Evolutionary conservation across 2,329 filamentous ascomycete genomes (phyloP).

Genomic region (Ceratocystis colombiana): DNA sequence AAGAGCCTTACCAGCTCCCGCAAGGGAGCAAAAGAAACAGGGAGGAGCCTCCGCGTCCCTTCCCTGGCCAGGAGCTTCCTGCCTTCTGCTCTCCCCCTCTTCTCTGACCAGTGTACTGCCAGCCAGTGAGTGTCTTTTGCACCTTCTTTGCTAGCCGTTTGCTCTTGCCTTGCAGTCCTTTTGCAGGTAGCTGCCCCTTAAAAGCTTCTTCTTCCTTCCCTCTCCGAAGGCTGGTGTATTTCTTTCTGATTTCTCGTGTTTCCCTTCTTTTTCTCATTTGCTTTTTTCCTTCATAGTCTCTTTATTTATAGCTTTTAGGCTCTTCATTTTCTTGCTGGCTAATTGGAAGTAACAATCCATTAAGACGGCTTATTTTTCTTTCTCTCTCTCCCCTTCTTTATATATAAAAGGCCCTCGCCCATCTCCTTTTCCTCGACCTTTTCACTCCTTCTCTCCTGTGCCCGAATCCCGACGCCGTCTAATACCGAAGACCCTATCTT

Average conservation of each 20-base stretch:
- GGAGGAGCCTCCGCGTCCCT: constrained; percentile 17
- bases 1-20: background rate
- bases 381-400: constrained; percentile 1
- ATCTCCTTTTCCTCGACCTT: constrained; percentile 13
- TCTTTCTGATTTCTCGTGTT: constrained; percentile 10
- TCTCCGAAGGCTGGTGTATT: background rate
- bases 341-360: constrained; percentile 11
- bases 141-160: background rate
- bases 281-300: constrained; percentile 18
- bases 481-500: constrained; percentile 19
- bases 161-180: constrained; percentile 21
- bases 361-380: background rate
- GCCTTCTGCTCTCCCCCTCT: background rate
- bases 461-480: constrained; percentile 24
- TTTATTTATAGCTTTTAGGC: constrained; percentile 15
- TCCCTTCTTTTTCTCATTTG: constrained; percentile 19
- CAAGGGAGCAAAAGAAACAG: background rate
- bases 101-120: background rate
- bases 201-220: constrained; percentile 24
- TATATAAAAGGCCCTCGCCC: constrained; percentile 1
- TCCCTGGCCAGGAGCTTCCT: constrained; percentile 11
- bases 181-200: constrained; percentile 24
- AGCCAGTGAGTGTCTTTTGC: background rate
- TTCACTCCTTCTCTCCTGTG: constrained; percentile 5
- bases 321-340: constrained; percentile 11